These are phyloP conservation scores for Cercospora beticola DNA, from an alignment of 2,329 filamentous ascomycete genomes.

Conservation along the genomic window DNA sequence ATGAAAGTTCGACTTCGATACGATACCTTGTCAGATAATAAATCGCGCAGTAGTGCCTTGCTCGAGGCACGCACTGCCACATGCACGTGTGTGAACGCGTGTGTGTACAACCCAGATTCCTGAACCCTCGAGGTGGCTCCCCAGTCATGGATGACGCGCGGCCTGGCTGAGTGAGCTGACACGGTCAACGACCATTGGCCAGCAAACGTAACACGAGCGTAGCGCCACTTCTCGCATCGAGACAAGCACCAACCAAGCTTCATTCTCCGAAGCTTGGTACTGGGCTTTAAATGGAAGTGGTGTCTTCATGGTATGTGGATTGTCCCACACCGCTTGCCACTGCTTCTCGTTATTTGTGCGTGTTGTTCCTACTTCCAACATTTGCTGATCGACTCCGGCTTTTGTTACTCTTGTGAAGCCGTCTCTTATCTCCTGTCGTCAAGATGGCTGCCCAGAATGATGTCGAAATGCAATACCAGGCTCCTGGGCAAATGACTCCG, in stretches of 20 bases:
- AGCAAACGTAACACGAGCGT: neutral
- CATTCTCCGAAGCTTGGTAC: neutral
- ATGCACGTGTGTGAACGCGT: neutral
- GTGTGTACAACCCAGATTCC: neutral
- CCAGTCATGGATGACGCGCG: neutral
- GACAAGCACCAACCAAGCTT: neutral
- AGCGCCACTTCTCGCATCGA: neutral
- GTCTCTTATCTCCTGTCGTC: neutral
- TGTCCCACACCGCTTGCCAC: neutral
- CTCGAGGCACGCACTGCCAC: constrained; percentile 9
- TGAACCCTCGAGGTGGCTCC: neutral
- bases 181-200: neutral
- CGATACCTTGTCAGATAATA: neutral
- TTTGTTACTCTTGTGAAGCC: neutral
- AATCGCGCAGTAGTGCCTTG: neutral
- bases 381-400: neutral
- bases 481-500: constrained; percentile 20
- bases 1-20: neutral
- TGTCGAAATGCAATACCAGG: constrained; percentile 31
- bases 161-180: neutral
- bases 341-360: neutral
- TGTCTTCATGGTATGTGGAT: neutral
- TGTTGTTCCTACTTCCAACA: neutral
- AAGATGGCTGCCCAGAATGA: constrained; percentile 24
- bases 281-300: neutral